Evolutionary conservation across 257 asterid species (phyloP), one percentile per base, ranked within the genome.

Genomic region (Voacanga thouarsii): DNA sequence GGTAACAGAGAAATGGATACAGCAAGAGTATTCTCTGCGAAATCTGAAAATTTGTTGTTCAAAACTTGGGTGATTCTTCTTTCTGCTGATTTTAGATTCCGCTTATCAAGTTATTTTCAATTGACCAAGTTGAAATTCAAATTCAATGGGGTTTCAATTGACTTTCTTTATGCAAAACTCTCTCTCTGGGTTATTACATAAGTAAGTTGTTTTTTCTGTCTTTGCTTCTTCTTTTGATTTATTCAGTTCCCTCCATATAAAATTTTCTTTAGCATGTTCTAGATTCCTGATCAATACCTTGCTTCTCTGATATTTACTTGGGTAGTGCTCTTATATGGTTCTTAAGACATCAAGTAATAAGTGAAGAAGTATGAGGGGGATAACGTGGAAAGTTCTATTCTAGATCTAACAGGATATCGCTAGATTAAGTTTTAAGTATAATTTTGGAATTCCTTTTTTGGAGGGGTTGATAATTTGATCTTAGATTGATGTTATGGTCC

Each of bases 101-200:
- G n/a, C n/a, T n/a, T n/a, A n/a, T n/a, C n/a, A n/a, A n/a, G n/a
- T n/a, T n/a, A n/a, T n/a, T n/a, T n/a, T n/a, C n/a, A n/a, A n/a
- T n/a, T n/a, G n/a, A n/a, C n/a, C n/a, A n/a, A n/a, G n/a, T n/a
- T 85, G 86, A 85, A 44, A 77, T 85, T 85, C 82, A 85, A 82
- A 64, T 85, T 82, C 55, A 77, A 74, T 68, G 88, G 84, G 69
- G 72, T 82, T 50, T 82, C 88, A 15, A 61, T 85, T 57, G 88
- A 82, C 68, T 86, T 85, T 74, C 84, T 82, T 50, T 85, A 85
- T 49, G 86, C 88, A 63, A 82, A 61, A 55, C 70, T 82, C 1
- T 75, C 88, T 53, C 86, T 74, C 26, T 80, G 84, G 79, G 84
- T 85, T n/a, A 79, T 85, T 74, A 86, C 84, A 51, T 84, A 85